These are phyloP conservation scores for Candida frijolesensis DNA, from an alignment of 1,139 yeast genomes.

Conservation along the genomic window DNA sequence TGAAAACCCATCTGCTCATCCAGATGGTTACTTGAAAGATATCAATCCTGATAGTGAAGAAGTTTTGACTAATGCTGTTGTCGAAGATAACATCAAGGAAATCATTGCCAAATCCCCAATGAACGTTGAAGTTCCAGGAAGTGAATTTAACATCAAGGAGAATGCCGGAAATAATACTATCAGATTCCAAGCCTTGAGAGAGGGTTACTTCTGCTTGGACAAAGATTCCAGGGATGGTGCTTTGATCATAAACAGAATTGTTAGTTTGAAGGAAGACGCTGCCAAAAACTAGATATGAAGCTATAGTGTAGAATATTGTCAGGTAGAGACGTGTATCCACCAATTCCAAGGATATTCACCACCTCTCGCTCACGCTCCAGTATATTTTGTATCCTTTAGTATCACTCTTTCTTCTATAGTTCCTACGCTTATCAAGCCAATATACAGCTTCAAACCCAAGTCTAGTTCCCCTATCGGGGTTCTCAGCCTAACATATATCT, in stretches of 20 bases:
- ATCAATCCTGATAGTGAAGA: conserved; percentile 80
- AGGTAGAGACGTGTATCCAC: no score
- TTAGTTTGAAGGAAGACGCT: conserved; percentile 77
- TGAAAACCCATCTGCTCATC: conserved; percentile 88
- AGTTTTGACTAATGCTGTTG: conserved; percentile 61
- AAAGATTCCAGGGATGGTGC: conserved; percentile 67
- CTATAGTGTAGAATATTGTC: not conserved
- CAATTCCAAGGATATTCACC: no score
- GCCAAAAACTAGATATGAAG: conserved; percentile 2
- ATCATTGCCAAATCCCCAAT: conserved; percentile 75
- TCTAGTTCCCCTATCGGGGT: no score
- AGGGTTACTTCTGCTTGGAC: conserved; percentile 94
- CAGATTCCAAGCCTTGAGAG: conserved; percentile 96
- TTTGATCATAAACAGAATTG: conserved; percentile 82
- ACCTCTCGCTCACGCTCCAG: no score
- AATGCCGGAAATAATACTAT: conserved; percentile 72
- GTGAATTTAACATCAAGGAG: conserved; percentile 73
- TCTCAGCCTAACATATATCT: no score
- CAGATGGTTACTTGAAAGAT: conserved; percentile 85
- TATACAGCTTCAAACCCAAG: no score
- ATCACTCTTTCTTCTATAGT: no score
- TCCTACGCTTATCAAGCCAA: no score
- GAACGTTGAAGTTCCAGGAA: conserved; percentile 65
- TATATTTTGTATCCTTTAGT: no score
- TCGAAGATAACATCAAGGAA: conserved; percentile 78